Percentiles rank a stretch among this genome's conserved stretches.
Conservation (phyloP, 768 basidiomycete species). For the Xanthoconium stramineum region DNA sequence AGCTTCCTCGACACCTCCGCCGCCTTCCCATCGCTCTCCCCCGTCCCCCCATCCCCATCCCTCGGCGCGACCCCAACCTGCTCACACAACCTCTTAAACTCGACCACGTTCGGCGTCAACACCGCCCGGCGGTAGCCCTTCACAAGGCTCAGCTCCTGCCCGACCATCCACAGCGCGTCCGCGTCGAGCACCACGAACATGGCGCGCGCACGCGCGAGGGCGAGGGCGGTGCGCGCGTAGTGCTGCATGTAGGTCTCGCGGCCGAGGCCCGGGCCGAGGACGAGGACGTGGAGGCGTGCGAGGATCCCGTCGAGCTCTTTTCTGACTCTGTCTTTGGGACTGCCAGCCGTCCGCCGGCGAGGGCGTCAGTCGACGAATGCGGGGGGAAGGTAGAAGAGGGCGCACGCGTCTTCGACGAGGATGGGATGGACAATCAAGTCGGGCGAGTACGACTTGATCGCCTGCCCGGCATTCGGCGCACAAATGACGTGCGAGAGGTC, state of each 20-base stretch:
- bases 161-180: constrained; percentile 83
- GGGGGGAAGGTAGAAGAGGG: neutral
- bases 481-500: constrained; percentile 98
- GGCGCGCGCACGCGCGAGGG: constrained; percentile 64
- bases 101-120: constrained; percentile 91
- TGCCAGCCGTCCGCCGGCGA: constrained; percentile 19
- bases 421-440: constrained; percentile 98
- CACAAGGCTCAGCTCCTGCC: constrained; percentile 69
- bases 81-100: constrained; percentile 84
- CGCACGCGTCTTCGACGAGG: constrained; percentile 65
- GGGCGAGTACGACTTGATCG: constrained; percentile 96
- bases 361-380: neutral
- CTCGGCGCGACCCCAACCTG: constrained; percentile 42
- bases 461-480: constrained; percentile 83
- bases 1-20: constrained; percentile 67
- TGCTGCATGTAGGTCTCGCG: constrained; percentile 87
- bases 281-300: constrained; percentile 83
- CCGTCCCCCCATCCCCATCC: constrained; percentile 44
- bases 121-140: constrained; percentile 85
- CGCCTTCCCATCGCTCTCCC: constrained; percentile 53
- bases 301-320: constrained; percentile 64
- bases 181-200: constrained; percentile 95
- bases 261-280: constrained; percentile 93
- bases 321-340: constrained; percentile 46
- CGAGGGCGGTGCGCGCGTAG: constrained; percentile 73